Evolutionary conservation across 805 yeast genomes (phyloP), one percentile per base, ranked within the genome.

Genomic region (Schwanniomyces sp.): DNA sequence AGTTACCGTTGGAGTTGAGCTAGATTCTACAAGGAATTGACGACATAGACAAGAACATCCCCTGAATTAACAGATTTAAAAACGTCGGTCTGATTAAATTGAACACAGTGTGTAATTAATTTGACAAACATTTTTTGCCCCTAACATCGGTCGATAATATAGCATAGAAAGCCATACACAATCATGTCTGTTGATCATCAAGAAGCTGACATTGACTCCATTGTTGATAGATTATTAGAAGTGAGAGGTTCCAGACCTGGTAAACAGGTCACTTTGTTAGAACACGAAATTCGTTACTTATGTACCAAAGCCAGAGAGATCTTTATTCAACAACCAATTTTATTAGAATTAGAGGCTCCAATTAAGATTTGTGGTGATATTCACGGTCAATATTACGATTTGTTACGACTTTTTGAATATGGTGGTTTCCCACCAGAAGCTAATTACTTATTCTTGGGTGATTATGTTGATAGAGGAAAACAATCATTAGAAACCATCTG

Each of bases 401-500:
- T 92, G 61, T 80, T 92, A 67, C 86, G 99, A 71, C 81, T 92
- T 60, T 92, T 92, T 63, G 98, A 94, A 75, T 92, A 92, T 65
- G 98, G 99, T 61, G 99, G 98, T 2, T 92, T 94, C 79, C 99
- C 99, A 1, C 99, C 99, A 10, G 98, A 94, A 69, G 96, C 98
- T 16, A 92, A 92, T 75, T 92, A 92, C 74, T 76, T 92, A 61
- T 92, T 92, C 66, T 74, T 92, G 50, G 99, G 99, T 56, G 99
- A 92, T 78, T 92, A 92, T 66, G 99, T 92, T 56, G 99, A 92
- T 76, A 86, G 99, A 79, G 99, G 99, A 64, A 91, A 91, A 67
- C 98, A 94, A 76, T 89, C 96, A 27, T 75, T 94, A 59, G 99
- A 92, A 71, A 94, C 98, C 14, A 92, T 92, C 62, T 92, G 98